Conservation (phyloP, 352 stramenopile species). For the Halophytophthora polymorphica region DNA sequence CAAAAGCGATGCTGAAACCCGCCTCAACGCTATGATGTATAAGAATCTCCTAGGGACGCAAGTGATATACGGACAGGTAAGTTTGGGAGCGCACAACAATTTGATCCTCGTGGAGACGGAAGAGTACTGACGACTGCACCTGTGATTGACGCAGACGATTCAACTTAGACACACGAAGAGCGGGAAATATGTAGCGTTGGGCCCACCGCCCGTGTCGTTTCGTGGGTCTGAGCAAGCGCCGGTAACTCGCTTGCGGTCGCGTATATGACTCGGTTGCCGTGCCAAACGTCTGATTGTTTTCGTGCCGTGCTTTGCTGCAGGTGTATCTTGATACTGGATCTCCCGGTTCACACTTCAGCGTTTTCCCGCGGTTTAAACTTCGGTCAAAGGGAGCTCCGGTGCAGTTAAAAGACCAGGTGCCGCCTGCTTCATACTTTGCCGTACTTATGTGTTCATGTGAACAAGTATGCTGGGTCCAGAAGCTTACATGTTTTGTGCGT, state of each 20-base stretch:
- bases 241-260: slow-evolving; percentile 21
- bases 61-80: slow-evolving; percentile 67
- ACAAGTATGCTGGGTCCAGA: neutral
- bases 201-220: slow-evolving; percentile 39
- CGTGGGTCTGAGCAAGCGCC: slow-evolving; percentile 49
- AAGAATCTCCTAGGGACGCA: slow-evolving; percentile 55
- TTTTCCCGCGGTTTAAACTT: slow-evolving; percentile 64
- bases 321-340: slow-evolving; percentile 47
- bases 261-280: neutral
- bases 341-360: slow-evolving; percentile 42
- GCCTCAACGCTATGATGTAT: slow-evolving; percentile 73
- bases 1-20: slow-evolving; percentile 61
- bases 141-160: slow-evolving; percentile 32
- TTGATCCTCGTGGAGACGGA: neutral
- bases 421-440: neutral
- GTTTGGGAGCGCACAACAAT: neutral
- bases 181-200: slow-evolving; percentile 52
- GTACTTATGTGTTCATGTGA: too few relatives aligned
- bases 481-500: slow-evolving; percentile 1
- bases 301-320: slow-evolving; percentile 24
- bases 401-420: slow-evolving; percentile 64
- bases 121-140: neutral
- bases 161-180: slow-evolving; percentile 65
- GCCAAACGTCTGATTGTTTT: neutral
- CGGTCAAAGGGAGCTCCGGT: slow-evolving; percentile 60